Evolutionary conservation across 1,284 basidiomycete species (phyloP).

Genomic region (Sporisorium graminicola): DNA sequence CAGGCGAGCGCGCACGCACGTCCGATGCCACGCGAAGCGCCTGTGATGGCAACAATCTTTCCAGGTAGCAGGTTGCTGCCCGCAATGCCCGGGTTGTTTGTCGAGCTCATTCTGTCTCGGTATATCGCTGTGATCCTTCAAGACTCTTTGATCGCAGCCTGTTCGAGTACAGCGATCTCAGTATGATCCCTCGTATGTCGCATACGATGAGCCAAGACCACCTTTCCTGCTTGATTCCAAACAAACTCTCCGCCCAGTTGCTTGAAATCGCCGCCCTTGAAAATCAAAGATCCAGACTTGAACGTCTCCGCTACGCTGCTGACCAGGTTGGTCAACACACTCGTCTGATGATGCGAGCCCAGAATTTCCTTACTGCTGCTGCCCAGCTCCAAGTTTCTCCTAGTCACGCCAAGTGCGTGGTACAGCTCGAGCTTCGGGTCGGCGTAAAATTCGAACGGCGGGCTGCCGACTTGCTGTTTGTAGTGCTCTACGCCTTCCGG

Average conservation of each 20-base stretch:
- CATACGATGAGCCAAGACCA: conserved; percentile 47
- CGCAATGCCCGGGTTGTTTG: conserved; percentile 22
- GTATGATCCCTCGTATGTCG: conserved; percentile 44
- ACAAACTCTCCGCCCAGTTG: conserved; percentile 51
- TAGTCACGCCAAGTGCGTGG: conserved; percentile 43
- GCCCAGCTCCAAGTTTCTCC: conserved; percentile 29
- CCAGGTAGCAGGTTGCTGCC: conserved; percentile 72
- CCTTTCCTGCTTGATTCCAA: conserved; percentile 17
- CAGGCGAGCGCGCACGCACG: conserved; percentile 77
- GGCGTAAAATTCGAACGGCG: conserved; percentile 38
- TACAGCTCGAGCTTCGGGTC: conserved; percentile 41
- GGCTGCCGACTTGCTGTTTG: conserved; percentile 13
- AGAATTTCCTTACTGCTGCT: conserved; percentile 21
- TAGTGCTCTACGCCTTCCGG: conserved; percentile 21
- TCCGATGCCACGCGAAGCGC: conserved; percentile 83
- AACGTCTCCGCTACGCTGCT: conserved; percentile 30
- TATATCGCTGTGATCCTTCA: neutral
- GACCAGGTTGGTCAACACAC: conserved; percentile 5
- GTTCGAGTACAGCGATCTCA: conserved; percentile 29
- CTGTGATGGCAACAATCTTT: conserved; percentile 81
- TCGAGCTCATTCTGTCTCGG: conserved; percentile 14
- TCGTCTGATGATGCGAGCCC: conserved; percentile 28
- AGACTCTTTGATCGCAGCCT: neutral
- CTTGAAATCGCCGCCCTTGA: conserved; percentile 50
- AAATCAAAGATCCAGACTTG: conserved; percentile 25